Conservation (phyloP, 768 basidiomycete species). For the Pleurotus tuoliensis region DNA sequence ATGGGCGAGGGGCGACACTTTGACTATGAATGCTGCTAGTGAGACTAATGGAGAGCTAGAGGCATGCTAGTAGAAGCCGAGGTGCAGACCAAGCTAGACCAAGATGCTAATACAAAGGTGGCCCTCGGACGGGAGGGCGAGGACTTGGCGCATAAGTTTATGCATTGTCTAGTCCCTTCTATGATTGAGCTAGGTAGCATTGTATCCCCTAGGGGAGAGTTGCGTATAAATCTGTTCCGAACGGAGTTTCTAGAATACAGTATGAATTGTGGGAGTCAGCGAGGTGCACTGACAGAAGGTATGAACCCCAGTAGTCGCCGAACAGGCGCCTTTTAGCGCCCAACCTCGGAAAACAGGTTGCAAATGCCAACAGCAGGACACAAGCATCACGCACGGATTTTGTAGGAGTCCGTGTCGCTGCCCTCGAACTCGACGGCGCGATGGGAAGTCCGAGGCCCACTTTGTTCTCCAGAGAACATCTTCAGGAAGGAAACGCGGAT, state of each 20-base stretch:
- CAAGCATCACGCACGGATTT: neutral
- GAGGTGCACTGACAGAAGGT: neutral
- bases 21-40: neutral
- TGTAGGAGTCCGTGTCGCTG: neutral
- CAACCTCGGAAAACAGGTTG: neutral
- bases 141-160: neutral
- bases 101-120: neutral
- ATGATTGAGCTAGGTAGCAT: neutral
- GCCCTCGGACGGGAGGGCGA: slow-evolving; percentile 2
- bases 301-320: neutral
- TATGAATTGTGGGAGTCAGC: neutral
- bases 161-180: neutral
- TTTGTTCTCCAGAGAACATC: neutral
- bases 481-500: neutral
- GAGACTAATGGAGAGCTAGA: slow-evolving; percentile 3
- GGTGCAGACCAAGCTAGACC: neutral
- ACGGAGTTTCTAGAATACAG: slow-evolving; percentile 1
- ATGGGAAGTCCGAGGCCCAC: neutral
- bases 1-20: neutral
- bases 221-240: neutral
- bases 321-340: neutral
- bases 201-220: neutral
- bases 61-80: slow-evolving; percentile 7
- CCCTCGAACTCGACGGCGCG: neutral
- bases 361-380: neutral